phyloP scores from a whole-genome alignment of 176 grass and related monocot species.

The Oryza meridionalis region DNA sequence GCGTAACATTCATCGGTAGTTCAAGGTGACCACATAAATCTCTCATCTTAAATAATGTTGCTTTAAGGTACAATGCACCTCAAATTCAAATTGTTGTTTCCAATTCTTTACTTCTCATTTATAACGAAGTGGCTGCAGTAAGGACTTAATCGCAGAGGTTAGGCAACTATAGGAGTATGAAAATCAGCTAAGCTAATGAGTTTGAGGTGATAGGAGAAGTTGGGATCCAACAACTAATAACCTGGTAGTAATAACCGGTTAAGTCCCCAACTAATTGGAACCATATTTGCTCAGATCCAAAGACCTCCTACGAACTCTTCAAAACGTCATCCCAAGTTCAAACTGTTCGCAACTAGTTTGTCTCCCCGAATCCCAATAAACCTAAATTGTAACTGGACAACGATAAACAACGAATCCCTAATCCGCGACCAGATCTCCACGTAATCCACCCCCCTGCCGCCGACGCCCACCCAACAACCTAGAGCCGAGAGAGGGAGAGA shows the following conservation, averaged over 20 bases:
- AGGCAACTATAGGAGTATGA: not conserved
- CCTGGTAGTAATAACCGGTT: too few species aligned
- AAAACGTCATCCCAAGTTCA: not conserved
- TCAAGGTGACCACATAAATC: not conserved
- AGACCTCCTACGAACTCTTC: not conserved
- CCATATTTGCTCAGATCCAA: not conserved
- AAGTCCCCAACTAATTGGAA: not conserved
- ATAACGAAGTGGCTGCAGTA: too few species aligned
- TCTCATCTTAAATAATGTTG: not conserved
- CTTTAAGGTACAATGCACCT: not conserved
- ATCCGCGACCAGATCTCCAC: conserved; percentile 26
- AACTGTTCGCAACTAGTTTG: not conserved
- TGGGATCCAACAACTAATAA: not conserved
- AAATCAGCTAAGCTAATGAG: not conserved
- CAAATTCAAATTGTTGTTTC: not conserved
- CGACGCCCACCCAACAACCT: too few species aligned
- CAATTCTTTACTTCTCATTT: not conserved
- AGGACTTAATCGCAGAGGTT: not conserved
- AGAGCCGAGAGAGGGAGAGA: not conserved
- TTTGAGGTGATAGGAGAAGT: not conserved
- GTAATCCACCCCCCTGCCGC: not conserved
- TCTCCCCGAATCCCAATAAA: not conserved
- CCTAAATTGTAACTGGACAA: not conserved
- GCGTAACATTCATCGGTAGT: not conserved
- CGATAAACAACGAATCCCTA: not conserved